Evolutionary conservation across 2,329 filamentous ascomycete genomes (phyloP), one percentile per base, ranked within the genome.

Genomic region (Alternaria conjuncta): DNA sequence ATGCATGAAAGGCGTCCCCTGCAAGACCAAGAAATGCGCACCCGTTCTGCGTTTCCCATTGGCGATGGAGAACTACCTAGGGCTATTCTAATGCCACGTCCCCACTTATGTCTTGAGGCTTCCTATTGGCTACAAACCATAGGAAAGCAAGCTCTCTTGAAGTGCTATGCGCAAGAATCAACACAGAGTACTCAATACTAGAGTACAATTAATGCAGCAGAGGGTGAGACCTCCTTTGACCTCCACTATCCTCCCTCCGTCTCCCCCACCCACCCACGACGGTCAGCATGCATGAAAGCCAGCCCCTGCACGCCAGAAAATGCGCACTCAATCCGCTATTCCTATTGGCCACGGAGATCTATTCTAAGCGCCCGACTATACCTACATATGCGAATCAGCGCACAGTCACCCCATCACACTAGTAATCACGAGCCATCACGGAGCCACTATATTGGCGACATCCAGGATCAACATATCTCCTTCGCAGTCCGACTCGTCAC

Each of bases 281-380:
- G 58, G 63, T 59, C 66, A 65, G 70, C 69, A 65, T 72, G 71
- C 68, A 72, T 68, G 57, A 68, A 67, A 47, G 53, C 21, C 32
- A 23, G 26, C 62, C 65, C 64, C 62, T 71, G 65, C 63, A 58
- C 45, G 9, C 45, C 53, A 30, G 55, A 49, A 59, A 62, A 65
- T 65, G 55, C 55, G 57, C 36, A 21, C 41, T 20, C 36, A 15
- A 45, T 36, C n/a, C 12, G 30, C 23, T 18, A 3, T 36, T 61
- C 61, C 55, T 13, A 71, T 68, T 71, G 43, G 68, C 50, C 50
- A 46, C 44, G 18, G 11, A 25, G 32, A 47, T 26, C 56, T 58
- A 55, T 63, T 65, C 54, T 68, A 69, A 67, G 68, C 66, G 66
- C 68, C 64, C 50, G 26, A 13, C n/a, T 2, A 28, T 26, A 60